These are phyloP conservation scores for Alternaria dauci DNA, from an alignment of 2,329 filamentous ascomycete genomes.

Conservation along the genomic window DNA sequence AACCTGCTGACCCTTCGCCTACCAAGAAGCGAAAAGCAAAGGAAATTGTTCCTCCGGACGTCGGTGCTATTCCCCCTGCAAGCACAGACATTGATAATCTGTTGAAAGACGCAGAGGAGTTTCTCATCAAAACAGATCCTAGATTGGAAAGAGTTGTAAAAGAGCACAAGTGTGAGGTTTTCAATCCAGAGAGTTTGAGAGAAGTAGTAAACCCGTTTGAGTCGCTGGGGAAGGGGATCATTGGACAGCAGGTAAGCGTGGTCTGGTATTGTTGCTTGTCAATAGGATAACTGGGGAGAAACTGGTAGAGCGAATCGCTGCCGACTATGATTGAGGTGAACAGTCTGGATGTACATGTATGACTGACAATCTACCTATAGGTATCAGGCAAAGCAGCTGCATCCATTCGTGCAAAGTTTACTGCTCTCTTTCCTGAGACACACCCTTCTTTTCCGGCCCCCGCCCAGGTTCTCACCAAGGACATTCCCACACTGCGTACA, in stretches of 20 bases:
- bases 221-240: constrained; percentile 83
- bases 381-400: constrained; percentile 91
- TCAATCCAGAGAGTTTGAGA: constrained; percentile 81
- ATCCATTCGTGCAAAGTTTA: constrained; percentile 78
- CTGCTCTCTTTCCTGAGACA: constrained; percentile 61
- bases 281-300: background rate
- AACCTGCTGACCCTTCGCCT: constrained; percentile 43
- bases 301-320: no score
- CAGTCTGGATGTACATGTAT: background rate
- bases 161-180: constrained; percentile 77
- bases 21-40: constrained; percentile 54
- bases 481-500: constrained; percentile 73
- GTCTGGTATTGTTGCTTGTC: background rate
- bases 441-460: constrained; percentile 74
- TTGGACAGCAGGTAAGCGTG: constrained; percentile 78
- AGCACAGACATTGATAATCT: constrained; percentile 73
- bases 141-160: constrained; percentile 77
- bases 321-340: background rate
- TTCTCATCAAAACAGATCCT: constrained; percentile 76
- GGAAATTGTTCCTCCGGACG: constrained; percentile 50
- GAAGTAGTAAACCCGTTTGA: constrained; percentile 90
- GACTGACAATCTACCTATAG: constrained; percentile 23
- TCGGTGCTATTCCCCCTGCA: constrained; percentile 40
- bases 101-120: constrained; percentile 76
- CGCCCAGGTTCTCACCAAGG: constrained; percentile 69